Evolutionary conservation across 208 protist species (phyloP).

Genomic region (Trichomonas tenax): DNA sequence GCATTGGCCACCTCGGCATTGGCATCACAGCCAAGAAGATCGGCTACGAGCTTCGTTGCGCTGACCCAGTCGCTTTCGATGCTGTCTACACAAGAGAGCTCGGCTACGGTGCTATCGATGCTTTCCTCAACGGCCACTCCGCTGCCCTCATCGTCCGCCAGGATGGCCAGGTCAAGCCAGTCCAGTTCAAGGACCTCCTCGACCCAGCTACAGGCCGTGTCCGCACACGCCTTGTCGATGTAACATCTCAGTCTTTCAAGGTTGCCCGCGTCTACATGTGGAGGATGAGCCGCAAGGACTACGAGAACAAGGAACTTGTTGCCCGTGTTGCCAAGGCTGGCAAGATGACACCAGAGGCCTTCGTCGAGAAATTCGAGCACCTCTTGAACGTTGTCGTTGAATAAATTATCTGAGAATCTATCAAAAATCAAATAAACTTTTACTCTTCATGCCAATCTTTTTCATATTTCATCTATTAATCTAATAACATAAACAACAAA

Average conservation of each 20-base stretch:
- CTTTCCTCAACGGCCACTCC: background rate
- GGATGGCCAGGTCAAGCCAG: background rate
- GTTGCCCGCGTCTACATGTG: slow-evolving; percentile 30
- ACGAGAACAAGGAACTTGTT: background rate
- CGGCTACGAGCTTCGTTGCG: slow-evolving; percentile 32
- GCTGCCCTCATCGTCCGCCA: background rate
- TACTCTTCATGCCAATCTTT: background rate
- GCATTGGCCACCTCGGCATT: background rate
- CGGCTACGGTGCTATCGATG: slow-evolving; percentile 22
- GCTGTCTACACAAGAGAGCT: slow-evolving; percentile 29
- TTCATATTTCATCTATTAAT: no score
- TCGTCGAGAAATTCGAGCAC: background rate
- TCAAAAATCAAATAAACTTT: background rate
- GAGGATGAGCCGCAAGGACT: slow-evolving; percentile 15
- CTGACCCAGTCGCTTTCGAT: slow-evolving; percentile 28
- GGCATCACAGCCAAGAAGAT: slow-evolving; percentile 24
- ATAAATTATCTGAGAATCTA: background rate
- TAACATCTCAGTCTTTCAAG: slow-evolving; percentile 22
- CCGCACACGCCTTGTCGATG: background rate
- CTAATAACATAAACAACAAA: no score
- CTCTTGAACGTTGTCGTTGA: background rate
- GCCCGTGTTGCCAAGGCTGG: background rate
- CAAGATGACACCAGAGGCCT: background rate
- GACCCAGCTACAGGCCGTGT: background rate
- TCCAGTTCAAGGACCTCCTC: slow-evolving; percentile 14